These are phyloP conservation scores for Ophiosphaerella narmari DNA, from an alignment of 2,329 filamentous ascomycete species.

Conservation along the genomic window DNA sequence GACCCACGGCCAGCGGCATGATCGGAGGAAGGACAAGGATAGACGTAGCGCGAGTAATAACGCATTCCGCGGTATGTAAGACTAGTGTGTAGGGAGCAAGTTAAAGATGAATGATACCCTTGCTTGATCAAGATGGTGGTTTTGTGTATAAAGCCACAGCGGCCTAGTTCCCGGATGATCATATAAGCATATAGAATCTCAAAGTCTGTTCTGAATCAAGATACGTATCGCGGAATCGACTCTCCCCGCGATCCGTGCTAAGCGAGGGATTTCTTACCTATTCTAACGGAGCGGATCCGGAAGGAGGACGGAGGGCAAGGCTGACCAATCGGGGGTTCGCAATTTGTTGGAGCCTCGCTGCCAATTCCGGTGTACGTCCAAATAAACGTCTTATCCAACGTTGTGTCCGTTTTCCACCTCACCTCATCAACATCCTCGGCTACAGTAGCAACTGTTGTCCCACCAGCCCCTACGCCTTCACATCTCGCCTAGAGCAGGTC, in stretches of 20 bases:
- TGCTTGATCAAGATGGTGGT: background rate
- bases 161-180: too few relatives aligned
- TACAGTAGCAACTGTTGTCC: background rate
- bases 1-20: constrained; percentile 34
- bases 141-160: too few relatives aligned
- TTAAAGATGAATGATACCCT: constrained; percentile 12
- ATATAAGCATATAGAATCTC: too few relatives aligned
- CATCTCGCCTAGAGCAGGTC: background rate
- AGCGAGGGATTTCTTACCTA: constrained; percentile 21
- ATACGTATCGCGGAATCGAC: background rate
- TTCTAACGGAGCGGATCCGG: constrained; percentile 8
- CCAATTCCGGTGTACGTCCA: background rate
- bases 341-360: constrained; percentile 15
- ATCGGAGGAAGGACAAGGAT: constrained; percentile 53
- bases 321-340: constrained; percentile 18
- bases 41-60: constrained; percentile 78
- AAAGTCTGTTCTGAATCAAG: too few relatives aligned
- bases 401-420: constrained; percentile 7
- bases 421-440: constrained; percentile 6
- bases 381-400: constrained; percentile 17
- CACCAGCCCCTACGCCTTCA: background rate
- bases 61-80: constrained; percentile 69
- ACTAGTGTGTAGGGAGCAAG: background rate
- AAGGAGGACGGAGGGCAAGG: background rate
- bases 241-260: background rate